Evolutionary conservation across 495 filamentous ascomycete species (phyloP), one percentile per base, ranked within the genome.

Genomic region (Aspergillus nidulans): DNA sequence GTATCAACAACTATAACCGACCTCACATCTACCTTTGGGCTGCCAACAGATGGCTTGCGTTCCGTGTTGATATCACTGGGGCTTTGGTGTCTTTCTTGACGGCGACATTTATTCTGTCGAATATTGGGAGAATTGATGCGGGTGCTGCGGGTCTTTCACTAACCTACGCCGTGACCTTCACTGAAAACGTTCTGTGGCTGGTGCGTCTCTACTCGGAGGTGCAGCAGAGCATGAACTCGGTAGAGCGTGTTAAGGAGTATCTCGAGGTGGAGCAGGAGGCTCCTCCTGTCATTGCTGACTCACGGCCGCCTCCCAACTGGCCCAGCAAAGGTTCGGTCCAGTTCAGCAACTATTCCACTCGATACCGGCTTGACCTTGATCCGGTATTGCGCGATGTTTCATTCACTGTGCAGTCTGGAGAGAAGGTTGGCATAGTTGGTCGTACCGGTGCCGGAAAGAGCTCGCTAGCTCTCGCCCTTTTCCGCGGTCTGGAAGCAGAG

Each of bases 201-300:
- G 91, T 97, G 23, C 83, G 95, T 19, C 78, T 97, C n/a, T 99
- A 97, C 63, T 86, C 92, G 0, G 79, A 88, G 63, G 95, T 97
- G 61, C 95, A 99, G 68, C 95, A 97, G 72, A 97, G 95, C 70
- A 97, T 99, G 95, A 99, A 99, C 72, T 92, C 91, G 1, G 92
- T 99, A n/a, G 95, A 99, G 72, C 87, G 95, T 51, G 88, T 99
- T 60, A 90, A 92, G 65, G 94, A 99, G 70, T 99, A 97, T 63
- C 82, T 99, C 10, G 91, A 97, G 25, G 88, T 97, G 3, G 94
- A 97, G 63, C 94, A 97, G 63, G 95, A 99, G 69, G 92, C 95
- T 0, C 76, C 75, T 4, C 75, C 88, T 7, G 77, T 96, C 55
- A 84, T 95, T 43, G 82, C 88, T 30, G 83, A 96, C 40, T 87